These are phyloP conservation scores for Lithohypha guttulata DNA, from an alignment of 2,329 filamentous ascomycete genomes.

Conservation along the genomic window DNA sequence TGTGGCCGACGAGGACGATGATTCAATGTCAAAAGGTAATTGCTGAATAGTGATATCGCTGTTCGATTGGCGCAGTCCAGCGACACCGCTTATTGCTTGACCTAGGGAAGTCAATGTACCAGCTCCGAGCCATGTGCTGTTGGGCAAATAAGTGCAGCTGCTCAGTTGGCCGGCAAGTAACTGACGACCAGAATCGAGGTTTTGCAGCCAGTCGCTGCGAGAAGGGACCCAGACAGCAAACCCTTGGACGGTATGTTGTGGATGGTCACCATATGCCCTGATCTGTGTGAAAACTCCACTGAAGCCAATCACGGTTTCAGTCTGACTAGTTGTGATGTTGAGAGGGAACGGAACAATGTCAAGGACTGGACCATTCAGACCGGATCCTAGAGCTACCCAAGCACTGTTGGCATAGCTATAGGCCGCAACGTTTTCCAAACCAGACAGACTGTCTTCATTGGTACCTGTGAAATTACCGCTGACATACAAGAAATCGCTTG, in stretches of 20 bases:
- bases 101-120: conserved; percentile 71
- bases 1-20: conserved; percentile 20
- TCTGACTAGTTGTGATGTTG: conserved; percentile 59
- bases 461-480: conserved; percentile 79
- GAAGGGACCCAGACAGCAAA: conserved; percentile 92
- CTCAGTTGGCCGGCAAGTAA: conserved; percentile 63
- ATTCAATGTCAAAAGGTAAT: conserved; percentile 40
- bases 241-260: conserved; percentile 53
- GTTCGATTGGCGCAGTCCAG: conserved; percentile 41
- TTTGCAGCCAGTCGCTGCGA: conserved; percentile 74
- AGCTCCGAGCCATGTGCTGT: conserved; percentile 56
- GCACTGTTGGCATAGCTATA: conserved; percentile 58
- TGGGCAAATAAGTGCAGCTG: conserved; percentile 54
- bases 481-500: conserved; percentile 60
- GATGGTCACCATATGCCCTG: conserved; percentile 53
- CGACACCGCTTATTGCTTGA: conserved; percentile 62
- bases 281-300: conserved; percentile 71
- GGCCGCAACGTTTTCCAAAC: conserved; percentile 63
- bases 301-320: conserved; percentile 66
- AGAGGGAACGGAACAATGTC: conserved; percentile 66
- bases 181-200: conserved; percentile 54
- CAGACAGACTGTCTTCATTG: conserved; percentile 31
- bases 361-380: conserved; percentile 68
- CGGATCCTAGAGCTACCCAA: conserved; percentile 74
- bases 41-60: conserved; percentile 29